Base-by-base conservation (phyloP, 805 yeast genomes). In the Candida nitratophila region DNA sequence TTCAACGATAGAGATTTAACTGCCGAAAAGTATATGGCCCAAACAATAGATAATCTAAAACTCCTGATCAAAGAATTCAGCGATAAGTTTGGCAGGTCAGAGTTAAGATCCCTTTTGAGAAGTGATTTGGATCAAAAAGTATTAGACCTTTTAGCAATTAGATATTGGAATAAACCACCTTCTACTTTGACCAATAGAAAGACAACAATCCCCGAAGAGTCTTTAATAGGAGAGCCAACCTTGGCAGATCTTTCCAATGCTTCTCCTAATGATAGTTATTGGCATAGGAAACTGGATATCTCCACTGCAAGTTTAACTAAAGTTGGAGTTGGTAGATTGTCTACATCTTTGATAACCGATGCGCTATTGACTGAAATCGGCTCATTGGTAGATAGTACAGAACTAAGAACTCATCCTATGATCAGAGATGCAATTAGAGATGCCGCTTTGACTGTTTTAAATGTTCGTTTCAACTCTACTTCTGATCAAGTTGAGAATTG, bases 401-500 rank as follows among this genome's bases (percentile, higher is more conserved):
- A 86, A 44, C 72, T 93, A 56, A 74, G 79, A 47, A 83, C 81
- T 50, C 97, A 91, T 59, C 95, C 95, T n/a, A 69, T 85, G 64
- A 95, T 95, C 3, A 80, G 79, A 52, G 77, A 79, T 37, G 82
- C 87, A 3, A 89, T 93, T 10, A 77, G 76, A 43, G 95, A 88
- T 35, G 95, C 97, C 2, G 95, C 96, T 0, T 73, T 77, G 29
- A 70, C 81, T 21, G 96, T 93, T 7, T 69, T 93, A 49, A 81
- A 81, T 50, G 68, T 85, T 24, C 79, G 91, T 50, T 93, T 76
- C 60, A 86, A 81, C 50, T 83, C 96, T 1, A 91, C 99, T 0
- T 95, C 99, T 0, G 99, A 95, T 61, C 99, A 93, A 62, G 98
- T 93, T 7, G 99, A 93, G 57, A 93, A 95, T 63, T 90, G 98